phyloP scores from a whole-genome alignment of 192 early-diverging fungal species.

The Chytriomyces sp. region DNA sequence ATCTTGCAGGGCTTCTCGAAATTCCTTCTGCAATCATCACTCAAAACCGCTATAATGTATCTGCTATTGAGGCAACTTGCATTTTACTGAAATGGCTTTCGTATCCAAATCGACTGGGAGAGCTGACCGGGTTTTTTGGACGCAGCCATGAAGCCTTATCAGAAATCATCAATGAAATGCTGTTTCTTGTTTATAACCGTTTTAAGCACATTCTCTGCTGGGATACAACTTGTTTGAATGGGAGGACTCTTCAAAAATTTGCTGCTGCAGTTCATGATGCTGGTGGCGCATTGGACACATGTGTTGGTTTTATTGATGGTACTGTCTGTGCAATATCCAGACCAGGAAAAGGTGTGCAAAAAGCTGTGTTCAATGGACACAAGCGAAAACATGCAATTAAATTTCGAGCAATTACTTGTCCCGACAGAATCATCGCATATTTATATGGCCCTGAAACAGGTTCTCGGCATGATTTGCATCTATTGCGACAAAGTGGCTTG shows the following conservation, averaged over 20 bases:
- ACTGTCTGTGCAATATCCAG: conserved; percentile 24
- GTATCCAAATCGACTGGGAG: not conserved
- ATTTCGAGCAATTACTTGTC: conserved; percentile 1
- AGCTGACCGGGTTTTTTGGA: not conserved
- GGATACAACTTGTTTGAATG: not conserved
- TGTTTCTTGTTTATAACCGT: not conserved
- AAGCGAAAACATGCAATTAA: conserved; percentile 13
- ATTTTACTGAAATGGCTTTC: not conserved
- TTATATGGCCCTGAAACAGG: conserved; percentile 1
- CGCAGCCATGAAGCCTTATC: not conserved
- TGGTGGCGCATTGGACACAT: not conserved
- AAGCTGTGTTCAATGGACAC: not conserved
- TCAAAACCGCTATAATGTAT: not conserved
- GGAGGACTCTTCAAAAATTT: not conserved
- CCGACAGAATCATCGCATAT: not conserved
- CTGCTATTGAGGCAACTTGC: not conserved
- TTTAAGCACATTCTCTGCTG: conserved; percentile 1
- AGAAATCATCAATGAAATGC: not conserved
- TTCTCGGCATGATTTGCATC: not conserved
- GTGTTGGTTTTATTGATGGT: not conserved
- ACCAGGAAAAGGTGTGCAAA: not conserved
- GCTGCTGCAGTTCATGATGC: not conserved
- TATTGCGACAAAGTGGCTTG: too few species aligned
- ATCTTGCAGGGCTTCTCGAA: not conserved
- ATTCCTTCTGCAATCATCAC: not conserved